Conservation (phyloP, 306 rosid genomes). For the apple (Malus domestica) region ASM211411v1 NC_041801.1:26800001-26800500, state of each 20-base stretch:
- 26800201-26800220: not conserved
- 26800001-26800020: too few species aligned
- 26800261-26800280: not conserved
- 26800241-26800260: not conserved
- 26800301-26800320: not conserved
- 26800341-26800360: too few species aligned
- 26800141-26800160: not conserved
- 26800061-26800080: not conserved
- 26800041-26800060: not conserved
- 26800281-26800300: not conserved
- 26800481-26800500: conserved; percentile 90
- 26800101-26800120: not conserved
- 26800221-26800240: not conserved
- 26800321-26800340: too few species aligned
- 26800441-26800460: conserved; percentile 83
- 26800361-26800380: too few species aligned
- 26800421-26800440: conserved; percentile 53
- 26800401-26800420: not conserved
- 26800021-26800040: not conserved
- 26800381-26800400: too few species aligned
- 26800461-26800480: conserved; percentile 53
- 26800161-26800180: not conserved
- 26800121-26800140: not conserved
- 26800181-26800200: not conserved
- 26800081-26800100: not conserved